phyloP scores from a whole-genome alignment of 768 basidiomycete species.

The Boletus barrowsii region DNA sequence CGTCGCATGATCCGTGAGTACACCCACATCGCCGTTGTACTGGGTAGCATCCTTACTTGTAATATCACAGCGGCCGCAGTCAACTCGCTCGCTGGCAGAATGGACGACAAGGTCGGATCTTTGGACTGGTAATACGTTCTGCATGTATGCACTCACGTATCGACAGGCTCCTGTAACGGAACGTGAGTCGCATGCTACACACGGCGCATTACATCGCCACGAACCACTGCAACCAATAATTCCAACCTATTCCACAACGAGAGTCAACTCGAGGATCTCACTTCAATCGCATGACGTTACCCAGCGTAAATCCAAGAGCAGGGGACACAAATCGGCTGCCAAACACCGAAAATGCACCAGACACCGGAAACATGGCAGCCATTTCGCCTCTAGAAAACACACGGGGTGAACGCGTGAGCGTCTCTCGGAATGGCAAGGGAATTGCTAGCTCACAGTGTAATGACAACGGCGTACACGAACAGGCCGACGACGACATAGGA shows the following conservation, averaged over 20 bases:
- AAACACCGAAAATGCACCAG: slow-evolving; percentile 58
- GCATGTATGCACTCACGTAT: slow-evolving; percentile 31
- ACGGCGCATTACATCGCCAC: background rate
- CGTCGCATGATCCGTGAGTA: background rate
- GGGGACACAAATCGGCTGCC: slow-evolving; percentile 58
- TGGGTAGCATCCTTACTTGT: slow-evolving; percentile 29
- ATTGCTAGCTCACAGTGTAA: slow-evolving; percentile 41
- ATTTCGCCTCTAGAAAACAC: slow-evolving; percentile 52
- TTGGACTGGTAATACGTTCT: background rate
- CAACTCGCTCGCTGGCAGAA: slow-evolving; percentile 48
- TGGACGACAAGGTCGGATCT: slow-evolving; percentile 6
- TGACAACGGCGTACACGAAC: slow-evolving; percentile 60
- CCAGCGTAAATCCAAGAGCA: slow-evolving; percentile 57
- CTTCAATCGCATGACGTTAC: slow-evolving; percentile 19
- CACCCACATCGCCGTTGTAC: background rate
- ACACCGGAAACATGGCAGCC: slow-evolving; percentile 61
- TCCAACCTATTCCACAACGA: slow-evolving; percentile 41
- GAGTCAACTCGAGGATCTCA: background rate
- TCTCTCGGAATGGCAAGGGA: background rate
- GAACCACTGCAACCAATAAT: slow-evolving; percentile 55
- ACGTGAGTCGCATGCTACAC: background rate
- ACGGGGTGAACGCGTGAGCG: background rate
- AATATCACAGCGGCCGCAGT: slow-evolving; percentile 56
- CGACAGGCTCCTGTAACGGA: slow-evolving; percentile 33
- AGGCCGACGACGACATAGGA: slow-evolving; percentile 58